A percentile compares a stretch with the other conserved stretches of the same genome.
phyloP scores from a whole-genome alignment of 768 basidiomycete genomes.

The Boletus fagicola region DNA sequence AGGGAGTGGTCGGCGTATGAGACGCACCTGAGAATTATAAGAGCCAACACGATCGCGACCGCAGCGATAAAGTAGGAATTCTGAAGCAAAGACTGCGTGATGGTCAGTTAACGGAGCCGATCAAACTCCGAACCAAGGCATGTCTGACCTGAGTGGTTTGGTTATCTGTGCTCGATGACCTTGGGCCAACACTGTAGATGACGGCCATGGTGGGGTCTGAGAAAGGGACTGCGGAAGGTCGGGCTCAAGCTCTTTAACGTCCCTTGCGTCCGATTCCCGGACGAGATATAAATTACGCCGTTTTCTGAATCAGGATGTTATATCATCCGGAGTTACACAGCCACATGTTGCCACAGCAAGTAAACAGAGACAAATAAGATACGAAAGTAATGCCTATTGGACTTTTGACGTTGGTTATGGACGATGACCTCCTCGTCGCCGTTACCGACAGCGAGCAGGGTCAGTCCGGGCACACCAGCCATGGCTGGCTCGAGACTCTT shows the following conservation, averaged over 20 bases:
- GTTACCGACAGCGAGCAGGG: conserved; percentile 32
- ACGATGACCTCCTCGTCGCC: conserved; percentile 36
- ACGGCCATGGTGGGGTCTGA: conserved; percentile 5
- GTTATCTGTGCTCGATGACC: not conserved
- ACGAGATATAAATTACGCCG: not conserved
- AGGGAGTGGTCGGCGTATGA: not conserved
- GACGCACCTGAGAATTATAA: conserved; percentile 25
- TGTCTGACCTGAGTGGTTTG: conserved; percentile 17
- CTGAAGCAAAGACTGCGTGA: conserved; percentile 19
- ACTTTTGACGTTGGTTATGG: conserved; percentile 23
- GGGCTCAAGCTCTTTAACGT: not conserved
- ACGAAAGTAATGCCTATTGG: not conserved
- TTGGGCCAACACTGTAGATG: not conserved
- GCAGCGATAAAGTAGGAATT: conserved; percentile 27
- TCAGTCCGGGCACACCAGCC: conserved; percentile 20
- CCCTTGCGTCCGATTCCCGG: not conserved
- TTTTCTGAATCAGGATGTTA: not conserved
- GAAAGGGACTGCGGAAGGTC: not conserved
- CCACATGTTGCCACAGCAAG: conserved; percentile 20
- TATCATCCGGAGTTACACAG: conserved; percentile 1
- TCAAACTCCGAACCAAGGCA: not conserved
- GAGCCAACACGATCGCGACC: conserved; percentile 7
- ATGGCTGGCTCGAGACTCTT: conserved; percentile 36
- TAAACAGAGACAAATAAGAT: conserved; percentile 22
- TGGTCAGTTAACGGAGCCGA: not conserved